phyloP scores from a whole-genome alignment of 2,329 filamentous ascomycete species.

The Fusarium papillatum region DNA sequence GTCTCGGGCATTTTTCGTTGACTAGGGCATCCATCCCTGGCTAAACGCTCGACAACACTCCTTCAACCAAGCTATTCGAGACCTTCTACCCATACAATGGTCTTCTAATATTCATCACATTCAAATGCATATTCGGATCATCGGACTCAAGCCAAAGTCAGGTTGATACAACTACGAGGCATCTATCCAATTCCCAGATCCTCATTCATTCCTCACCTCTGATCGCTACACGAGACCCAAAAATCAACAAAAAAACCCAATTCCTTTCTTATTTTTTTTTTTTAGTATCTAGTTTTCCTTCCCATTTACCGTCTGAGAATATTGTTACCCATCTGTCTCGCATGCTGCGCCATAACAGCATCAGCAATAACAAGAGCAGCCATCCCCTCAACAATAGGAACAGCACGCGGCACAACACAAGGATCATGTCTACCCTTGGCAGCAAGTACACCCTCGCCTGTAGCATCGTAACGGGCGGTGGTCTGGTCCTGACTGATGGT shows the following conservation, averaged over 20 bases:
- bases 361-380: constrained; percentile 90
- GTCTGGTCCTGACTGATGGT: constrained; percentile 92
- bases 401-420: constrained; percentile 89
- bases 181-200: neutral
- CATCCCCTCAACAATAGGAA: constrained; percentile 94
- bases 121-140: no score
- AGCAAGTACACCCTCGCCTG: constrained; percentile 79
- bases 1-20: neutral
- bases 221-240: neutral
- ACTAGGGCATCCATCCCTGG: neutral
- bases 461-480: constrained; percentile 84
- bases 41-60: neutral
- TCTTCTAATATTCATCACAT: no score
- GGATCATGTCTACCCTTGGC: constrained; percentile 97
- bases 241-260: neutral
- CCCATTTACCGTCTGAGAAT: constrained; percentile 22
- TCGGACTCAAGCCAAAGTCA: no score
- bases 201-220: neutral
- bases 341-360: constrained; percentile 86
- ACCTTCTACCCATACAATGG: no score
- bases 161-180: neutral
- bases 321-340: constrained; percentile 59
- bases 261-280: constrained; percentile 5
- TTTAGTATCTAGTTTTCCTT: no score
- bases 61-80: neutral